Evolutionary conservation across 2,329 filamentous ascomycete genomes (phyloP).

Genomic region (Thermomyces lanuginosus): DNA sequence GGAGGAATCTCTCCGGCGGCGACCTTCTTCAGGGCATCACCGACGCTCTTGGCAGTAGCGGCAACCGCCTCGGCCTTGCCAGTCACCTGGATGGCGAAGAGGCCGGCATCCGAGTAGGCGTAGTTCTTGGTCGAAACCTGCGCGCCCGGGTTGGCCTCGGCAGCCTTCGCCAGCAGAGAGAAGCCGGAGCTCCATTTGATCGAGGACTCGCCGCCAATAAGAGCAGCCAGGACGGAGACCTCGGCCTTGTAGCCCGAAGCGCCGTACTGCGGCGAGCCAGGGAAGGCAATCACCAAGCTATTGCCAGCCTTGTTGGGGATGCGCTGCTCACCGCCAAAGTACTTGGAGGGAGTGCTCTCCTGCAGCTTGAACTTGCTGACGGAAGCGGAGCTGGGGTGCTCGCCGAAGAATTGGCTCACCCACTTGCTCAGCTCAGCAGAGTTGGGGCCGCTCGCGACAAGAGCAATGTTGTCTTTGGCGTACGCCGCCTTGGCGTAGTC

Average conservation of each 20-base stretch:
- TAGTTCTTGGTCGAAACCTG: constrained; percentile 59
- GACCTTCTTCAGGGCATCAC: constrained; percentile 68
- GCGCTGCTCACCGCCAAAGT: constrained; percentile 90
- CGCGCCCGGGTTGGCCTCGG: constrained; percentile 48
- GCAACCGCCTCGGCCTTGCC: constrained; percentile 59
- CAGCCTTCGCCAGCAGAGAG: constrained; percentile 70
- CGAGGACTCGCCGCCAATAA: constrained; percentile 75
- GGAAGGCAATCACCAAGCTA: constrained; percentile 79
- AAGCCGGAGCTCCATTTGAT: constrained; percentile 96
- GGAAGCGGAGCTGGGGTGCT: constrained; percentile 38
- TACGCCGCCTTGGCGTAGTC: constrained; percentile 66
- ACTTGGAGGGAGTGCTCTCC: constrained; percentile 55
- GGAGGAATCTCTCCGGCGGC: constrained; percentile 58
- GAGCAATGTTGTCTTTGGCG: constrained; percentile 74
- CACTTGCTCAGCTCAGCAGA: constrained; percentile 66
- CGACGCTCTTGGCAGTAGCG: constrained; percentile 56
- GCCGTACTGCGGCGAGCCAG: constrained; percentile 62
- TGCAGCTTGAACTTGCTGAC: constrained; percentile 38
- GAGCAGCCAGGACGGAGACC: constrained; percentile 66
- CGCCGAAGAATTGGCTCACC: constrained; percentile 82
- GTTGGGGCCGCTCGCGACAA: constrained; percentile 77
- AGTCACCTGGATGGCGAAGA: constrained; percentile 66
- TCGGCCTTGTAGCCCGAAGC: constrained; percentile 70
- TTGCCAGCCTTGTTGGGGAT: constrained; percentile 62
- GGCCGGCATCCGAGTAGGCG: constrained; percentile 85